Percentiles rank a stretch among this genome's conserved stretches.
Evolutionary conservation across 2,329 filamentous ascomycete genomes (phyloP).

Genomic region (Aspergillus tanneri): DNA sequence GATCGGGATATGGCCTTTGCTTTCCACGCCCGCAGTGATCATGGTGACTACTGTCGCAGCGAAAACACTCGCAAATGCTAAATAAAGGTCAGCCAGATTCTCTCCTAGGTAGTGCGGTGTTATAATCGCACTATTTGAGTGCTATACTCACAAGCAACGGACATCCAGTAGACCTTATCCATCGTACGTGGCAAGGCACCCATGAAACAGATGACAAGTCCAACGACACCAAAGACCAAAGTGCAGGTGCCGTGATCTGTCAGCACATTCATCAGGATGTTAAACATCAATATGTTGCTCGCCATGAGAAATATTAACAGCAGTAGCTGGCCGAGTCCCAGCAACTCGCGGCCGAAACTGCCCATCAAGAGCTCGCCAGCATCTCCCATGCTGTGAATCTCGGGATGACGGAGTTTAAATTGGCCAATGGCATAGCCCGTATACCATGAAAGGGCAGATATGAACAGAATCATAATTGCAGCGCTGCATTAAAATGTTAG

Average conservation of each 20-base stretch:
- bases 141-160: slow-evolving; percentile 51
- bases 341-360: slow-evolving; percentile 60
- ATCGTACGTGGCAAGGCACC: slow-evolving; percentile 62
- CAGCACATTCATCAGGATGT: slow-evolving; percentile 65
- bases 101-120: too few species aligned
- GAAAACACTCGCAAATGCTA: slow-evolving; percentile 63
- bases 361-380: slow-evolving; percentile 64
- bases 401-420: slow-evolving; percentile 57
- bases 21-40: slow-evolving; percentile 59
- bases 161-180: slow-evolving; percentile 61
- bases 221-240: slow-evolving; percentile 61
- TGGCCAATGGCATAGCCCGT: slow-evolving; percentile 61
- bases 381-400: slow-evolving; percentile 66
- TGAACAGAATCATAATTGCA: slow-evolving; percentile 52
- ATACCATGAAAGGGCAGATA: slow-evolving; percentile 58
- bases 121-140: too few species aligned
- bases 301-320: slow-evolving; percentile 68
- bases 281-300: slow-evolving; percentile 69
- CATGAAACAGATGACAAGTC: slow-evolving; percentile 57
- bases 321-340: slow-evolving; percentile 60
- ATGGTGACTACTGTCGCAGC: slow-evolving; percentile 65
- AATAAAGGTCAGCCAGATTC: slow-evolving; percentile 3
- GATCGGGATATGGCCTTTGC: slow-evolving; percentile 38
- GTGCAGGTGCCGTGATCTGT: slow-evolving; percentile 62
- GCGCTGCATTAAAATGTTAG: slow-evolving; percentile 34